A percentile compares a stretch with the other conserved stretches of the same genome.
Evolutionary conservation across 345 rosid species (phyloP).

Genomic region (Citrus glauca): DNA sequence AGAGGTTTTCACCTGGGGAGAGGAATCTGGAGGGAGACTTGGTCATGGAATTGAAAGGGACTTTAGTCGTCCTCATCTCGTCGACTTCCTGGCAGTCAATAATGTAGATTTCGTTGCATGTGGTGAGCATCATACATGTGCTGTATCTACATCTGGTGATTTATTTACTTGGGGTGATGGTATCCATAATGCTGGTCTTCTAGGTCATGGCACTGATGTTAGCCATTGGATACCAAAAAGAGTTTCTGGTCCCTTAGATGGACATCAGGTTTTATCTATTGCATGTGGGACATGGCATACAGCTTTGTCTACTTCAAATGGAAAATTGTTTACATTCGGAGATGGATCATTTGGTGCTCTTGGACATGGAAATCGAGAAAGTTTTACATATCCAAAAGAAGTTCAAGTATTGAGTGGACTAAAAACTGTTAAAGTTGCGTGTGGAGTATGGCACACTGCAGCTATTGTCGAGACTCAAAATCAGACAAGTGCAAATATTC

Average conservation of each 20-base stretch:
- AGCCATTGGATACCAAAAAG: slow-evolving; percentile 96
- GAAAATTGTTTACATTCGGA: slow-evolving; percentile 86
- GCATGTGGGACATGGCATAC: slow-evolving; percentile 98
- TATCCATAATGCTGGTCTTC: slow-evolving; percentile 67
- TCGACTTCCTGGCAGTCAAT: slow-evolving; percentile 72
- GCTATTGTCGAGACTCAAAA: slow-evolving; percentile 83
- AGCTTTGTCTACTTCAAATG: slow-evolving; percentile 80
- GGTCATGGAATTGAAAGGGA: slow-evolving; percentile 81
- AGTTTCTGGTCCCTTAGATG: slow-evolving; percentile 80
- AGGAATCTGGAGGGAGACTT: slow-evolving; percentile 94
- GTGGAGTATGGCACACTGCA: slow-evolving; percentile 96
- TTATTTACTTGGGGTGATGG: slow-evolving; percentile 96
- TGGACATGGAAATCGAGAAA: slow-evolving; percentile 90
- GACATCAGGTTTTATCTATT: slow-evolving; percentile 78
- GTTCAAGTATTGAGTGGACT: slow-evolving; percentile 64
- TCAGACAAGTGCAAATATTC: slow-evolving; percentile 47
- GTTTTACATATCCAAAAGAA: slow-evolving; percentile 68
- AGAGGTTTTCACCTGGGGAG: slow-evolving; percentile 97
- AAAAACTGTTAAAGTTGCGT: slow-evolving; percentile 81
- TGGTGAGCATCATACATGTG: slow-evolving; percentile 88
- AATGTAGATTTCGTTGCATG: slow-evolving; percentile 77
- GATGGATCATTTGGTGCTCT: slow-evolving; percentile 87
- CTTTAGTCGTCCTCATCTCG: slow-evolving; percentile 69
- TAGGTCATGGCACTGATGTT: slow-evolving; percentile 78
- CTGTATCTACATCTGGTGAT: slow-evolving; percentile 76